Conservation (phyloP, 1,139 yeast species). For the Arxiozyma telluris region DNA sequence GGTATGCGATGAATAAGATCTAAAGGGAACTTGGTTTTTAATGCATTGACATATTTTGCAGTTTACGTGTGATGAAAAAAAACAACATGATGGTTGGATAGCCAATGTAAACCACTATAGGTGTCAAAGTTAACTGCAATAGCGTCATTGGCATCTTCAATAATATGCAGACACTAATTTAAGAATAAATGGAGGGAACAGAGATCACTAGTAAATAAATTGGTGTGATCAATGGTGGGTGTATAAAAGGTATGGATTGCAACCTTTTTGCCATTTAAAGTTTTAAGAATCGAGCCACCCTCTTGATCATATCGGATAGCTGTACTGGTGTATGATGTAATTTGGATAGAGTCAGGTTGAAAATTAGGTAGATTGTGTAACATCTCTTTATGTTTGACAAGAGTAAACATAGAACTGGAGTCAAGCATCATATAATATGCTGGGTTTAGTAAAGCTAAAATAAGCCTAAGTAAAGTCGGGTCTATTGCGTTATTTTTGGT, state of each 20-base stretch:
- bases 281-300: not conserved
- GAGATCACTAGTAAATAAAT: not conserved
- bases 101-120: not conserved
- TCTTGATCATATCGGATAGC: not conserved
- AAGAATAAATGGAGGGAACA: not conserved
- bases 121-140: not conserved
- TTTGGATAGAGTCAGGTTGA: not conserved
- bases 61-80: too few species aligned
- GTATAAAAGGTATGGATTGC: not conserved
- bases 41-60: not conserved
- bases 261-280: not conserved
- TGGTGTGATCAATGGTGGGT: not conserved
- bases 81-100: not conserved
- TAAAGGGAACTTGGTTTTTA: too few species aligned
- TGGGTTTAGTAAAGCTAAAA: not conserved
- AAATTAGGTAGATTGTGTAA: not conserved
- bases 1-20: not conserved
- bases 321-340: not conserved
- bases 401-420: not conserved
- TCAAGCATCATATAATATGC: not conserved
- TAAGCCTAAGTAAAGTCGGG: not conserved
- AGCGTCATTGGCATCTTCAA: too few species aligned
- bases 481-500: too few species aligned
- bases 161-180: too few species aligned
- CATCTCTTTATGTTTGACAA: not conserved